Evolutionary conservation across 306 rosid genomes (phyloP).

Genomic region (Prunus mongolica): DNA sequence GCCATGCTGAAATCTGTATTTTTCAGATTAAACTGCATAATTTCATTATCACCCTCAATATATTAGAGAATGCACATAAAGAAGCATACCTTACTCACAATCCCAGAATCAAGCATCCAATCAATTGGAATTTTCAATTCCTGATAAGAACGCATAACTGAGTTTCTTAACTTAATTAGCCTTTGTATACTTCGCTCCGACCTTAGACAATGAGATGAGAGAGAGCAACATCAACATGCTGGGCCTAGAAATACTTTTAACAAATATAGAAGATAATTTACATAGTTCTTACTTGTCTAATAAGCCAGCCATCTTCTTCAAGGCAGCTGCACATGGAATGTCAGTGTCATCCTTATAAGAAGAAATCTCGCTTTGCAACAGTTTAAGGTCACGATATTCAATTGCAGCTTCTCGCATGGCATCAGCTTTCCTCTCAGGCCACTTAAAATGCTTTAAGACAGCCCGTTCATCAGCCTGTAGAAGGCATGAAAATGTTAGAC

Average conservation of each 20-base stretch:
- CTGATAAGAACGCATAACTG: constrained; percentile 57
- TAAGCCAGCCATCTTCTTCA: constrained; percentile 78
- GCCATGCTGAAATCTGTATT: neutral
- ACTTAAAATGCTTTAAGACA: constrained; percentile 86
- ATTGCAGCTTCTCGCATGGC: constrained; percentile 91
- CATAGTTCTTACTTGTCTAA: constrained; percentile 67
- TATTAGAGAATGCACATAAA: neutral
- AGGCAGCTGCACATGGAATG: constrained; percentile 71
- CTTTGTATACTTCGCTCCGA: constrained; percentile 73
- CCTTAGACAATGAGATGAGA: constrained; percentile 43
- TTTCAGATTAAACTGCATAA: neutral
- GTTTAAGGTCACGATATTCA: constrained; percentile 77
- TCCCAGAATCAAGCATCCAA: constrained; percentile 97
- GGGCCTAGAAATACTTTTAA: constrained; percentile 1
- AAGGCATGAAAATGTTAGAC: constrained; percentile 9
- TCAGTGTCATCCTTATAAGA: constrained; percentile 63
- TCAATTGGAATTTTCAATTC: constrained; percentile 64
- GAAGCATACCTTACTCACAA: constrained; percentile 53
- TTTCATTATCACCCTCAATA: neutral
- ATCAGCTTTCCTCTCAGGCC: constrained; percentile 98
- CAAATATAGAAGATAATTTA: constrained; percentile 4
- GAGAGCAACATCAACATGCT: constrained; percentile 15
- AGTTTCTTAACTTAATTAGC: constrained; percentile 54
- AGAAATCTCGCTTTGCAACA: constrained; percentile 67
- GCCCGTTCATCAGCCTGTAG: constrained; percentile 85